phyloP scores from a whole-genome alignment of 805 yeast genomes.

The Yarrowia yakushimensis region DNA sequence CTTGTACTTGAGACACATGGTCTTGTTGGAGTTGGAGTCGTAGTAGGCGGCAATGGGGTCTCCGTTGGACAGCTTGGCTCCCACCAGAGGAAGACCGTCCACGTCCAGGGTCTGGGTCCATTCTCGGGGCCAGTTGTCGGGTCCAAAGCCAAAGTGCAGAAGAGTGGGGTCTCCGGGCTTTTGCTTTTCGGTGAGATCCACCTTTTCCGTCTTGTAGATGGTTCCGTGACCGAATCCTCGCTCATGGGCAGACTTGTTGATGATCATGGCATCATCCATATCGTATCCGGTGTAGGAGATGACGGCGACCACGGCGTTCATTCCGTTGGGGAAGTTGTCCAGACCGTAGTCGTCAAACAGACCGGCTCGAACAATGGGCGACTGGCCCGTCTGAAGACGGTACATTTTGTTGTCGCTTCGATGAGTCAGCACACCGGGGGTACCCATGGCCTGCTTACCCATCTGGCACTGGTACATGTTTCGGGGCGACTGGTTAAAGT shows the following conservation, averaged over 20 bases:
- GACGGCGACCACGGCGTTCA: constrained; percentile 97
- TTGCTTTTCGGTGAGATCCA: constrained; percentile 73
- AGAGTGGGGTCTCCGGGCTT: constrained; percentile 92
- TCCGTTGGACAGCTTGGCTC: constrained; percentile 85
- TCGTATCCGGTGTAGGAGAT: constrained; percentile 98
- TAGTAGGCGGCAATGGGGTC: constrained; percentile 92
- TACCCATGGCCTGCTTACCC: constrained; percentile 99
- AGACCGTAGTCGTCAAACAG: constrained; percentile 93
- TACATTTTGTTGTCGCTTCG: constrained; percentile 94
- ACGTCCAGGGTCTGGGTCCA: constrained; percentile 87
- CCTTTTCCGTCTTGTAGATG: constrained; percentile 89
- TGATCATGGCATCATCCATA: constrained; percentile 99
- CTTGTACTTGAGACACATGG: constrained; percentile 89
- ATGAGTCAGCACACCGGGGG: constrained; percentile 92
- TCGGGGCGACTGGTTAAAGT: constrained; percentile 98
- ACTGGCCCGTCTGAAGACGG: constrained; percentile 90
- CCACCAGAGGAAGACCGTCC: constrained; percentile 91
- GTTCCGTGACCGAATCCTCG: constrained; percentile 98
- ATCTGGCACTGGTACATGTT: constrained; percentile 99
- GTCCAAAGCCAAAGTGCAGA: constrained; percentile 91
- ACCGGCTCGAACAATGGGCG: constrained; percentile 93
- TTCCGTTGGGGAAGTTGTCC: constrained; percentile 98
- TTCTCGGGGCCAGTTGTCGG: constrained; percentile 84
- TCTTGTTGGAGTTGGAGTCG: constrained; percentile 87
- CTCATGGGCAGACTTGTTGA: constrained; percentile 95